Percentiles rank a stretch among this genome's conserved stretches.
Evolutionary conservation across 768 basidiomycete genomes (phyloP).

Genomic region (Boletus rubropictus): DNA sequence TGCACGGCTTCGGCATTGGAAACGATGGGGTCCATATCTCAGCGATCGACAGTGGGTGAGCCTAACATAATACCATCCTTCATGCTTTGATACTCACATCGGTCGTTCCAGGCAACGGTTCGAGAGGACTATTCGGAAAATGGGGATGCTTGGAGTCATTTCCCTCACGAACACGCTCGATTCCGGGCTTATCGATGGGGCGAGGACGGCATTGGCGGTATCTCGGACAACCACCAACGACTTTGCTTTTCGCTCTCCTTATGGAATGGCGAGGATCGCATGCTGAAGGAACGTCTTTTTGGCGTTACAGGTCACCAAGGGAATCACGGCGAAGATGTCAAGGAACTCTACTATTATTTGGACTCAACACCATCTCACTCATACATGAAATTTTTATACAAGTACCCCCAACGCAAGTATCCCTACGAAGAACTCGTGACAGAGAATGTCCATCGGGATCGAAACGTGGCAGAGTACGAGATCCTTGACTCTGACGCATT

Average conservation of each 20-base stretch:
- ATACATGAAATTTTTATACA: conserved; percentile 99
- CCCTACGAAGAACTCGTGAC: conserved; percentile 92
- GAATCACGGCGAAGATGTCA: conserved; percentile 99
- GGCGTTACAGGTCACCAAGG: conserved; percentile 97
- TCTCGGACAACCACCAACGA: conserved; percentile 95
- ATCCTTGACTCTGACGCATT: conserved; percentile 89
- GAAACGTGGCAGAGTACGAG: conserved; percentile 89
- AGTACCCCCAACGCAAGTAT: conserved; percentile 88
- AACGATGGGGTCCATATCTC: conserved; percentile 97
- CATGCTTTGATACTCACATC: conserved; percentile 9
- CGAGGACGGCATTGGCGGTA: conserved; percentile 95
- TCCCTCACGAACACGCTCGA: conserved; percentile 88
- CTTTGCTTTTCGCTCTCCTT: conserved; percentile 86
- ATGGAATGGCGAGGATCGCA: conserved; percentile 93
- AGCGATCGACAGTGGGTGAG: conserved; percentile 96
- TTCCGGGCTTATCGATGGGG: conserved; percentile 98
- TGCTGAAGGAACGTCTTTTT: conserved; percentile 94
- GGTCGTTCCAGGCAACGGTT: conserved; percentile 74
- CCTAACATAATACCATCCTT: not conserved
- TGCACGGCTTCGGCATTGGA: conserved; percentile 85
- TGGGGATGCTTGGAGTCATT: conserved; percentile 94
- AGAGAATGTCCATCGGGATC: conserved; percentile 75
- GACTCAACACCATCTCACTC: conserved; percentile 98
- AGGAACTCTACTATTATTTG: conserved; percentile 97
- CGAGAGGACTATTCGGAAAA: conserved; percentile 97